Evolutionary conservation across 345 rosid genomes (phyloP), one percentile per base, ranked within the genome.

Genomic region (Eutrema japonicum): DNA sequence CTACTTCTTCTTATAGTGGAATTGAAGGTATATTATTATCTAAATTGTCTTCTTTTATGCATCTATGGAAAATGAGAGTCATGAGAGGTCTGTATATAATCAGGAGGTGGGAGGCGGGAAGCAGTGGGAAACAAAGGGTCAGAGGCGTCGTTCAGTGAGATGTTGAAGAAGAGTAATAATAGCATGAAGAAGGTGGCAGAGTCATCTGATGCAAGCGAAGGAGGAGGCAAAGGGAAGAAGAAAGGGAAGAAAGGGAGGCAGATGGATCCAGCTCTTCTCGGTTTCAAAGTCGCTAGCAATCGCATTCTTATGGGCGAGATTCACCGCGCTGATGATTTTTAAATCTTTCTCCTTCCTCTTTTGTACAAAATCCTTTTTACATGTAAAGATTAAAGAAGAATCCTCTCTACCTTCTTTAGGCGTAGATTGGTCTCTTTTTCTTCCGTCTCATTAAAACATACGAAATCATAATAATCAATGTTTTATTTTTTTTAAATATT

Each of bases 271-370:
- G 85, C 96, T 30, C 96, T 90, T 64, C 90, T 93, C 35, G 98
- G 98, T 41, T 93, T 93, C 74, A 93, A 90, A 67, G 96, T 93
- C 26, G 76, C 90, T 2, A 93, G 98, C 87, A 93, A 93, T 70
- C 98, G 96, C 9, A 89, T 92, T 14, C 83, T 93, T 85, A 93
- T 90, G 96, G 98, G 96, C 14, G 96, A 93, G 76, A 93, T 90
- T 57, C 95, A 89, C 27, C 82, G 89, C 0, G 22, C 82, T 37
- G 92, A 93, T 6, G 97, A 92, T 68, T 90, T 80, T 74, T 89
- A 82, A 74, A 6, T 6, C n/a, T 42, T 5, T n/a, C 40, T 30
- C 18, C 18, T 10, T 22, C 59, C 42, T 2, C n/a, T 18, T 30
- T 50, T 65, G 72, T 73, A 57, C 72, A 64, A 12, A 49, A 46